Evolutionary conservation across 1,139 yeast genomes (phyloP), one percentile per base, ranked within the genome.

Genomic region (Suhomyces yuchorum): DNA sequence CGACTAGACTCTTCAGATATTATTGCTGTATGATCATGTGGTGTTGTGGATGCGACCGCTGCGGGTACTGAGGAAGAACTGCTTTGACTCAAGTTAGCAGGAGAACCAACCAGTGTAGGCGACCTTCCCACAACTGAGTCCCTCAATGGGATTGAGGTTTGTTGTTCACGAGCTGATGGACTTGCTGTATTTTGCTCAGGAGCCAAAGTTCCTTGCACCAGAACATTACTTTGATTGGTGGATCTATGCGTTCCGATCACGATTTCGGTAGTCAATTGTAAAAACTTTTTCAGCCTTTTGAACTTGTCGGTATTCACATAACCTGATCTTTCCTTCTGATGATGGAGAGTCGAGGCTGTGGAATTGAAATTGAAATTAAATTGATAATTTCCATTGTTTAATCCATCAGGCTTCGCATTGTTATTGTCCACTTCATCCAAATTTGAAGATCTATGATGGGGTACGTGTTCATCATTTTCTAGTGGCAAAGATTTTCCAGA

Each of bases 281-380:
- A 73, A 30, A 89, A 90, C 59, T 90, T 88, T 54, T 84, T 83
- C 71, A 83, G 78, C 48, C 90, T 68, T 62, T 88, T 88, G 56
- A 84, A 74, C 57, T 79, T 78, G 66, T 89, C 96, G 2, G 95
- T 92, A 59, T 90, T 89, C 43, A 88, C 77, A 63, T 85, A 82
- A 14, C 74, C 80, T 3, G 71, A 65, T 33, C 73, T 65, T 59
- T 63, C 78, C 47, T 60, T 71, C 55, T 60, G 75, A 57, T 56
- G 71, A 6, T 47, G 50, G 15, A 47, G 24, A 32, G 38, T 43
- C 8, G 47, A 41, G 53, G 59, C 59, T 8, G 59, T 42, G 3
- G 49, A 41, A 12, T 49, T 50, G 37, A 42, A 60, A 46, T 52
- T 75, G 53, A 55, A 74, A 58, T 66, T 79, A 52, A 62, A 63